Conservation (phyloP, 495 filamentous ascomycete species). For the Talaromyces proteolyticus region DNA sequence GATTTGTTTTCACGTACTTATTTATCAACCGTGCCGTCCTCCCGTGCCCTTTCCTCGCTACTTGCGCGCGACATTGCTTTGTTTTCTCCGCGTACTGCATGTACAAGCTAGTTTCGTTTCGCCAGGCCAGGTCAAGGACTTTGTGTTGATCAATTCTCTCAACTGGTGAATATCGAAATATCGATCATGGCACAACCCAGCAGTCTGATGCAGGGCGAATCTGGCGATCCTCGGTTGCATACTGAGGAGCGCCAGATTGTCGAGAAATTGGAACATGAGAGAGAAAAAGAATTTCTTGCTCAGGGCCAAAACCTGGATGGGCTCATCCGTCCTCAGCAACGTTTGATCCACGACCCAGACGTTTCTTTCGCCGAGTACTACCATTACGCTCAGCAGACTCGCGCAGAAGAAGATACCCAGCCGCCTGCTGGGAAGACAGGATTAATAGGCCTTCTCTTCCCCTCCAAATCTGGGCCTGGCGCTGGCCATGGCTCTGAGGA, state of each 20-base stretch:
- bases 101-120: too few relatives aligned
- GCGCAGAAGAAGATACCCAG: constrained; percentile 14
- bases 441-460: constrained; percentile 11
- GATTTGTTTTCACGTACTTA: too few relatives aligned
- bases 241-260: not conserved
- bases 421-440: constrained; percentile 8
- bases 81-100: too few relatives aligned
- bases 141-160: too few relatives aligned
- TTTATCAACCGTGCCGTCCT: too few relatives aligned
- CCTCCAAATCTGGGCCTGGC: constrained; percentile 10
- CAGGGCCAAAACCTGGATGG: not conserved
- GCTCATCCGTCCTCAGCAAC: constrained; percentile 11
- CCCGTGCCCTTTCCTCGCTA: too few relatives aligned
- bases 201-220: not conserved
- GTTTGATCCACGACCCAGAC: constrained; percentile 17
- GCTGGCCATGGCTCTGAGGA: constrained; percentile 4
- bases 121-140: too few relatives aligned
- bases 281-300: not conserved
- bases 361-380: constrained; percentile 32
- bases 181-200: not conserved
- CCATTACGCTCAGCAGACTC: constrained; percentile 25
- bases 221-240: not conserved
- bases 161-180: too few relatives aligned
- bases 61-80: too few relatives aligned
- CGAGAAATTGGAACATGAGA: not conserved